Percentiles rank a stretch among this genome's conserved stretches.
Evolutionary conservation across 1,139 yeast genomes (phyloP).

Genomic region (Eremothecium cymbalariae): DNA sequence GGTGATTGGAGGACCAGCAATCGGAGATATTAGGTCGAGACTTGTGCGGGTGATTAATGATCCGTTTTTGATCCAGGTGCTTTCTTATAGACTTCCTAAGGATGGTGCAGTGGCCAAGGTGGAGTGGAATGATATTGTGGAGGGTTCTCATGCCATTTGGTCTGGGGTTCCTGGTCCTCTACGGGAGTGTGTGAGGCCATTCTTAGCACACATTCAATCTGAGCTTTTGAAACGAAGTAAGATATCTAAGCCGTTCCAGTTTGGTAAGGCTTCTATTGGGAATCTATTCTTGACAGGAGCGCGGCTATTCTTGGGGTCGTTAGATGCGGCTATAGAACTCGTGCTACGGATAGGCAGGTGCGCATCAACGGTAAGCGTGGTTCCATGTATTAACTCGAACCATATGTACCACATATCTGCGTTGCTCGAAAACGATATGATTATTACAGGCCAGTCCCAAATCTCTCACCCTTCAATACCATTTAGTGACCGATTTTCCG

Average conservation of each 20-base stretch:
- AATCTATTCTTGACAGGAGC: slow-evolving; percentile 79
- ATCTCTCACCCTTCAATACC: slow-evolving; percentile 65
- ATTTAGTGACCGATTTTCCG: neutral
- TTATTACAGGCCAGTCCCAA: slow-evolving; percentile 90
- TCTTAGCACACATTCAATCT: slow-evolving; percentile 68
- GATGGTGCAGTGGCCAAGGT: slow-evolving; percentile 46
- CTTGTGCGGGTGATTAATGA: slow-evolving; percentile 57
- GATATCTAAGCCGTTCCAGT: slow-evolving; percentile 49
- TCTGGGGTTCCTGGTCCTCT: slow-evolving; percentile 49
- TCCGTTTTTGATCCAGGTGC: slow-evolving; percentile 37
- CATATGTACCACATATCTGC: slow-evolving; percentile 87
- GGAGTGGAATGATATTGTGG: slow-evolving; percentile 75
- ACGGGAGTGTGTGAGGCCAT: slow-evolving; percentile 68
- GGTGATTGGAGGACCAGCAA: slow-evolving; percentile 90
- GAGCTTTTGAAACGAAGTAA: slow-evolving; percentile 67
- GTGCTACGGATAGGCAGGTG: slow-evolving; percentile 61
- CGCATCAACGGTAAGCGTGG: slow-evolving; percentile 45
- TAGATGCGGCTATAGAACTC: slow-evolving; percentile 77
- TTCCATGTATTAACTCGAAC: slow-evolving; percentile 79
- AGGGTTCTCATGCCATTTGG: slow-evolving; percentile 75
- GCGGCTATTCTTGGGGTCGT: slow-evolving; percentile 69
- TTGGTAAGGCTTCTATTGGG: slow-evolving; percentile 76
- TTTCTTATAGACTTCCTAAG: slow-evolving; percentile 55
- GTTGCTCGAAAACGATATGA: slow-evolving; percentile 52
- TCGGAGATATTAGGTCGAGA: slow-evolving; percentile 84